Base-by-base conservation (phyloP, 129 eudicot species). In the Lonicera japonica region DNA sequence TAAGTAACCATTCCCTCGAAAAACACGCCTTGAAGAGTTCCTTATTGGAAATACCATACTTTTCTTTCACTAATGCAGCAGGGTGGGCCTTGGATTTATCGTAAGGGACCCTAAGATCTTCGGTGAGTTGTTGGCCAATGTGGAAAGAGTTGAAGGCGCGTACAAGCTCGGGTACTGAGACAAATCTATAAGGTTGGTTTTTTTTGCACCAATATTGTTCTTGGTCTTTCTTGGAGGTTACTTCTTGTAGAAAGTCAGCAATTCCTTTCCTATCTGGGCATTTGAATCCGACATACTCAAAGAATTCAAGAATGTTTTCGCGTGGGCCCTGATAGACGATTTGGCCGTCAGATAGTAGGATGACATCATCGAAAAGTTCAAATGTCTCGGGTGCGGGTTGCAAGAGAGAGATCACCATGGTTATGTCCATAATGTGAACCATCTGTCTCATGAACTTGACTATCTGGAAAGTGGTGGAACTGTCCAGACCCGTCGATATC, bases 371-470 rank as follows among this genome's bases (percentile, higher is more conserved):
- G 24, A 76, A 76, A 22, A 76, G 81, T 17, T 65, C 72, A 25
- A 70, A 76, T 11, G 81, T 70, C 34, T 76, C 81, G 12, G 81
- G 81, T n/a, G 76, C 81, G 8, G 81, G 81, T 40, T 76, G 81
- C 24, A 76, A 39, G 29, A 76, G 76, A 47, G 76, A 63, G 29
- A 76, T 76, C 39, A 70, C 63, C 81, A 76, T 76, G 48, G 81
- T 70, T 43, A 70, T 34, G 58, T 76, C 81, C 19, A 14, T 76
- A 23, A 76, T 65, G 25, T 76, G 81, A 53, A 76, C 76, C 81
- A 76, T 76, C 25, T 76, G 81, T 15, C 72, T 76, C 81, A 76
- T 76, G 40, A 45, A 70, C 69, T 70, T 76, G 54, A 58, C 56
- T 17, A 76, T 76, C 40, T 76, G 81, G 58, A 64, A 76, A 15